Base-by-base conservation (phyloP, 164 flowering plant genomes). In the Berberis vulgaris region DNA sequence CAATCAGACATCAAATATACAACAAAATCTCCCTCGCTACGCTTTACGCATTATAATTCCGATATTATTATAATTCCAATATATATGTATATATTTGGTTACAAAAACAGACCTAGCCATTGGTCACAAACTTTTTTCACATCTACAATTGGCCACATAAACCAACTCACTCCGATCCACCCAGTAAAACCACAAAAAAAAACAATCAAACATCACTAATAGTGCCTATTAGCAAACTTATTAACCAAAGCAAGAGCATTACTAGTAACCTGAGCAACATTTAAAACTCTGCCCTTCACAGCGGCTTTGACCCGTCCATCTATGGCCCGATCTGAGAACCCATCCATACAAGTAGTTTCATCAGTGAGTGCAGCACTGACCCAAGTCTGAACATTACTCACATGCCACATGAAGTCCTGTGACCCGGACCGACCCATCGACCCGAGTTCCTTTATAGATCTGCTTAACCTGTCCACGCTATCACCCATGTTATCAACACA, bases 341-440 rank as follows among this genome's bases (percentile, higher is more conserved):
- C 81, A 45, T 78, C 75, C 26, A 73, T 43, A 62, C 81, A 76
- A 6, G 81, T 76, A 67, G 39, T 68, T 57, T 72, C 79, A 52
- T 78, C 75, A 7, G 81, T 76, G 45, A 78, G 67, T n/a, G 81
- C 81, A 7, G 81, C 76, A 49, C 81, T 78, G 7, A 76, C 79
- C 81, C 81, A 78, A 8, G 79, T 76, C 70, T 76, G 67, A 41
- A 73, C 81, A 59, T 78, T 78, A 68, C 79, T 76, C 68, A 76
- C 59, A 56, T 73, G 79, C 79, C 75, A 78, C 57, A 49, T 4
- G 58, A 75, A 74, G 54, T 45, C 57, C 9, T 58, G 59, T 3
- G 44, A 52, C 5, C 53, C 57, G 3, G 40, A 41, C 8, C 43
- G 56, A 7, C 76, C 69, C 63, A 72, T 62, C 11, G 54, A 61